Conservation (phyloP, 768 basidiomycete species). For the Tulasnella sp. region DNA sequence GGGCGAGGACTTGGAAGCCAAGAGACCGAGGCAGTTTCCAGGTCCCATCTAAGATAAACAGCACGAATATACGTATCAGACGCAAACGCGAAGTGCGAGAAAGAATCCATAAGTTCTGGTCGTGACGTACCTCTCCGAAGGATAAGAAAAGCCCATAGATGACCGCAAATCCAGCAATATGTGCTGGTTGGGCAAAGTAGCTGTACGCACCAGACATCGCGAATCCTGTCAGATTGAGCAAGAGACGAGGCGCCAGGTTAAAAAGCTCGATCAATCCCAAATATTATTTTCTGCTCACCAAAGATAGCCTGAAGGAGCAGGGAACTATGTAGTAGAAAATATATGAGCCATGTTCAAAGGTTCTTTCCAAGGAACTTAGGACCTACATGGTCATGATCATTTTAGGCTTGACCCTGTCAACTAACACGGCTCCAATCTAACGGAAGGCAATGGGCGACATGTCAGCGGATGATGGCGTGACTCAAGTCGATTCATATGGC, state of each 20-base stretch:
- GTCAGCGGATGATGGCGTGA: not conserved
- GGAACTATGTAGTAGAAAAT: not conserved
- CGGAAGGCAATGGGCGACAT: constrained; percentile 37
- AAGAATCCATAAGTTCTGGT: not conserved
- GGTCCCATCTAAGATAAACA: constrained; percentile 39
- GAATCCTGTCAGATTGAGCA: constrained; percentile 42
- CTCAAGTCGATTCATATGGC: constrained; percentile 5
- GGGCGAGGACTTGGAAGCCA: constrained; percentile 77
- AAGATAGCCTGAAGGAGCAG: constrained; percentile 24
- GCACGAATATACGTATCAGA: not conserved
- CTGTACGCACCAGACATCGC: constrained; percentile 78
- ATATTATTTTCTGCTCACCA: not conserved
- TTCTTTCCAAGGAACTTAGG: no score
- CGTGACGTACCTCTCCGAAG: constrained; percentile 52
- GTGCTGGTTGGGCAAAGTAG: constrained; percentile 19
- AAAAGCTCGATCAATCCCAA: not conserved
- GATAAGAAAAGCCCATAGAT: constrained; percentile 86
- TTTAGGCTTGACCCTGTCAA: constrained; percentile 69
- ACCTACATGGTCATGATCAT: constrained; percentile 47
- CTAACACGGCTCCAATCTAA: constrained; percentile 53
- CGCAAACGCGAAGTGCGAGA: not conserved
- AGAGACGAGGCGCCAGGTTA: not conserved
- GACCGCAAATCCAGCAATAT: constrained; percentile 35
- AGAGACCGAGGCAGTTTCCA: constrained; percentile 75
- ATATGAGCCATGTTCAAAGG: no score